Base-by-base conservation (phyloP, 768 basidiomycete species). In the Amylocystis lapponica region DNA sequence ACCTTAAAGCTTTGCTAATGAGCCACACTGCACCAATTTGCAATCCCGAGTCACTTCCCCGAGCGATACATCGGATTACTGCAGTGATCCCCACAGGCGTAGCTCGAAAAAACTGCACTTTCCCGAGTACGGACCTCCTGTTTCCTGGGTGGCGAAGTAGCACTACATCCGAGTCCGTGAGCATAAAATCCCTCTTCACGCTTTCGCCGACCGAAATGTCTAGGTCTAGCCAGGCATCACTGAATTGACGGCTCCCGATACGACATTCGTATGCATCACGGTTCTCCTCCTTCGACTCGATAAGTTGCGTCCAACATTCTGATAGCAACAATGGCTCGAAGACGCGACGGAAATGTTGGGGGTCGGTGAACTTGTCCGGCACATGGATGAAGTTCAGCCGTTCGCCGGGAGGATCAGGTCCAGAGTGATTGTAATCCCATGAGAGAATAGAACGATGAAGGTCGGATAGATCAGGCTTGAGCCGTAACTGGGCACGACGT, bases 301-400 rank as follows among this genome's bases (percentile, higher is more conserved):
- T 56, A 19, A 95, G 75, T 57, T 95, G 90, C 22, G 84, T 79
- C 94, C 96, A 97, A 49, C 88, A 82, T 64, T 99, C 96, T 45
- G 88, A 67, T 16, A 93, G 65, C 21, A 98, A 66, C 13, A 98
- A 71, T 2, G 95, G 93, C 57, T 90, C 81, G 59, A 96, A 92
- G 34, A 84, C 70, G 19, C 66, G 66, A 31, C 76, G 73, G 61
- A 95, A 98, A 16, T 89, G 76, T 1, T 67, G 59, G 45, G 82
- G 75, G 39, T 77, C 73, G 2, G 53, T 44, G 61, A 97, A 98
- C 10, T 60, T 66, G 41, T 80, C 74, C 0, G 88, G 86, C 7
- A 96, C 71, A 14, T 61, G 64, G 11, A 60, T 39, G 4, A 68
- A 51, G 33, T 60, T 66, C 31, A 49, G 36, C 38, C 51, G 57